Conservation (phyloP, 2,329 filamentous ascomycete species). For the Herpomyces periplanetae region DNA sequence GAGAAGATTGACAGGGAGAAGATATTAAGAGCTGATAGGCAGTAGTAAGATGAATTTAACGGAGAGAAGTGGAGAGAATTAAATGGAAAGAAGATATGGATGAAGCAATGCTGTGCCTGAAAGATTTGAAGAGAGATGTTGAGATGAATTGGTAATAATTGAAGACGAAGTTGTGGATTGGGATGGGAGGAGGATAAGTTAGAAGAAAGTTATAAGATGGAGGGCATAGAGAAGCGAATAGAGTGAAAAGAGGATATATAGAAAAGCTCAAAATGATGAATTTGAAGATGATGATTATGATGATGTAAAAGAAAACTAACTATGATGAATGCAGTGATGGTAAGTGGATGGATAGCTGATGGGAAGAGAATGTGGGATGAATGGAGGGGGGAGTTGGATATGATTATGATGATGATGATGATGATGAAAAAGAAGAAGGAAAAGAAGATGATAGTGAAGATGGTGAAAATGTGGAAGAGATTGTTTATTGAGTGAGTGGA, state of each 20-base stretch:
- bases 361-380: too few relatives aligned
- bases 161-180: neutral
- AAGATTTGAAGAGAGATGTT: conserved; percentile 1
- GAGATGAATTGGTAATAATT: conserved; percentile 1
- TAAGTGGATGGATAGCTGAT: too few relatives aligned
- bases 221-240: conserved; percentile 1
- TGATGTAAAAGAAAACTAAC: neutral
- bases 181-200: conserved; percentile 1
- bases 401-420: too few relatives aligned
- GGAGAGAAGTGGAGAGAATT: conserved; percentile 2
- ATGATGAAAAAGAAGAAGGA: too few relatives aligned
- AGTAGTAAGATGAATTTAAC: conserved; percentile 1
- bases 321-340: neutral
- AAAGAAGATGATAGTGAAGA: too few relatives aligned
- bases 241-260: neutral
- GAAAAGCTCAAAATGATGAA: too few relatives aligned
- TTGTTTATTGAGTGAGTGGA: too few relatives aligned
- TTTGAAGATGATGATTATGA: too few relatives aligned
- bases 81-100: too few relatives aligned
- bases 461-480: too few relatives aligned
- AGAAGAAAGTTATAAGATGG: neutral
- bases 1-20: conserved; percentile 4
- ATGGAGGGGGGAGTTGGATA: too few relatives aligned
- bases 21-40: conserved; percentile 2
- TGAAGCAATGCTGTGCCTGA: neutral